Percentiles rank a stretch among this genome's conserved stretches.
These are phyloP conservation scores for Penicillium hesseltinei DNA, from an alignment of 2,329 filamentous ascomycete species.

Conservation along the genomic window DNA sequence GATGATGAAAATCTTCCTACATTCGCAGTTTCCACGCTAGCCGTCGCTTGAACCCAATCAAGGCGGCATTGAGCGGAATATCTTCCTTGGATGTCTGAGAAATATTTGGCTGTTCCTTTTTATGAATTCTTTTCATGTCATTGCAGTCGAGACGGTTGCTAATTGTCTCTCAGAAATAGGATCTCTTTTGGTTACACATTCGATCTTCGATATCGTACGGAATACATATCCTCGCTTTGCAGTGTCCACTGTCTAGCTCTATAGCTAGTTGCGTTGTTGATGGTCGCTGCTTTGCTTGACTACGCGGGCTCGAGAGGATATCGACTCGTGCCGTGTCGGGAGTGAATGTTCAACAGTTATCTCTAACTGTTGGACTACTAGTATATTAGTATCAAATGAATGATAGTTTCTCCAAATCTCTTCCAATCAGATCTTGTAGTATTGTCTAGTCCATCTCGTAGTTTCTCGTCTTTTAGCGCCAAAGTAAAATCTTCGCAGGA, in stretches of 20 bases:
- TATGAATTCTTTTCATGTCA: conserved; percentile 10
- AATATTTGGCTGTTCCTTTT: conserved; percentile 23
- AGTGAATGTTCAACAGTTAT: too few species aligned
- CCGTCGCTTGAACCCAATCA: conserved; percentile 37
- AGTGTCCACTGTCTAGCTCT: neutral
- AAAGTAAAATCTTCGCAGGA: neutral
- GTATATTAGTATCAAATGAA: neutral
- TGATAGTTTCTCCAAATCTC: neutral
- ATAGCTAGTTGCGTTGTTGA: neutral
- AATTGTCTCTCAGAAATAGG: conserved; percentile 22
- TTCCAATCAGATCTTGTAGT: neutral
- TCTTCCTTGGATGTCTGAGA: conserved; percentile 43
- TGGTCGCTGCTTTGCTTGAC: neutral
- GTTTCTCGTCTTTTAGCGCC: neutral
- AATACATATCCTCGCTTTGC: neutral
- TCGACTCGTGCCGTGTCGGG: too few species aligned
- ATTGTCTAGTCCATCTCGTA: neutral
- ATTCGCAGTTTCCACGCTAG: conserved; percentile 46
- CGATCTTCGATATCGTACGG: neutral
- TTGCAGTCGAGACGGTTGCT: conserved; percentile 16
- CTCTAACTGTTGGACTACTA: neutral
- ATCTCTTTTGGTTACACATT: neutral
- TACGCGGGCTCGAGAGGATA: too few species aligned
- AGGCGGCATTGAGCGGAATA: conserved; percentile 37
- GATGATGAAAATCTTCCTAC: conserved; percentile 46